Evolutionary conservation across 495 filamentous ascomycete species (phyloP).

Genomic region (Neurospora terricola): DNA sequence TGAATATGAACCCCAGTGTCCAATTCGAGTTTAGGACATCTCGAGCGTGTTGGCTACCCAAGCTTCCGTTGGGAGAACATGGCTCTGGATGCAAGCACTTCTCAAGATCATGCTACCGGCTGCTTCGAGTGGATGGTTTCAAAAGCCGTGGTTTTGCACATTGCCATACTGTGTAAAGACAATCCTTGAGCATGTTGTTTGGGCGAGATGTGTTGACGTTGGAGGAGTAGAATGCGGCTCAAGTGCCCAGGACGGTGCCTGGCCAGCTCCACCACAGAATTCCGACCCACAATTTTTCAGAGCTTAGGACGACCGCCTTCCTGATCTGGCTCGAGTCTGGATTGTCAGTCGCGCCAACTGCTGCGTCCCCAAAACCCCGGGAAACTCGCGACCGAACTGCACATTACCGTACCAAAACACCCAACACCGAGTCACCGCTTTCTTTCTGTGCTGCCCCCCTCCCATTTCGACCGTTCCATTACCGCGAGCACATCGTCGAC

Average conservation of each 20-base stretch:
- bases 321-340: background rate
- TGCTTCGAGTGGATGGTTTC: too few relatives aligned
- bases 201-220: background rate
- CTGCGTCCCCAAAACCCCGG: background rate
- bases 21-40: too few relatives aligned
- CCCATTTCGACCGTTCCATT: background rate
- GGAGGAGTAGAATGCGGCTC: background rate
- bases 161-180: too few relatives aligned
- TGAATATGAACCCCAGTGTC: too few relatives aligned
- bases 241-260: background rate
- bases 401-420: background rate
- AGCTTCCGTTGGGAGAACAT: too few relatives aligned
- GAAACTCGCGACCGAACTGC: background rate
- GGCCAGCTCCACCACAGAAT: background rate
- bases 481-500: background rate
- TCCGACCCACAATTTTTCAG: background rate
- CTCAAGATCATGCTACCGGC: too few relatives aligned
- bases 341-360: background rate
- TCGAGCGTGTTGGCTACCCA: too few relatives aligned
- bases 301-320: conserved; percentile 1
- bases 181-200: too few relatives aligned
- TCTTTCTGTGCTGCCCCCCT: background rate
- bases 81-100: too few relatives aligned
- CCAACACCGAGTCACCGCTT: background rate
- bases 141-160: too few relatives aligned